Base-by-base conservation (phyloP, 1,284 basidiomycete genomes). In the Sanghuangporus sanghuang region DNA sequence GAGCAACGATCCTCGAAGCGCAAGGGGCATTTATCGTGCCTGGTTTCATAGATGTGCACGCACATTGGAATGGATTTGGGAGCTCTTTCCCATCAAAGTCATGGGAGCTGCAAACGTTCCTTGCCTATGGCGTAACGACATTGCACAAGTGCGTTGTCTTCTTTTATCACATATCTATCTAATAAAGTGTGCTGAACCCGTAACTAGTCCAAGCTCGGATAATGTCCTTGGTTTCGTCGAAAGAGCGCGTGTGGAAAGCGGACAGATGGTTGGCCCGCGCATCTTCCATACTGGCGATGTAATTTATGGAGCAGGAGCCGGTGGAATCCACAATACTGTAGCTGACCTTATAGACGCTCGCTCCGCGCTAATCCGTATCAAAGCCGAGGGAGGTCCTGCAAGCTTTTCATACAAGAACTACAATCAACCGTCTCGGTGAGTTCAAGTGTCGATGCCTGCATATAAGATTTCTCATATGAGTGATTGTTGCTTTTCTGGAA, bases 341-440 rank as follows among this genome's bases (percentile, higher is more conserved):
- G 82, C 79, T 14, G 82, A 82, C 61, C 75, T 81, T 66, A 78
- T 74, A 7, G 86, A 90, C 70, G 88, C 88, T 2, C 74, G 76
- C 63, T 84, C 86, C 61, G 86, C 87, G 0, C 76, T 90, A 23
- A 73, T 81, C 4, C 79, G 88, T 60, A 84, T 90, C 70, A 88
- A 88, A 68, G 85, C 76, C 2, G 88, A 90, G 70, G 88, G 86
- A 49, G 88, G 88, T 1, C 80, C 84, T 9, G 81, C 82, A 0
- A 83, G 80, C 66, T 86, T 85, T 68, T 89, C 87, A 11, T 90
- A 90, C 71, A 90, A 90, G 75, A 90, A 89, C 67, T 90, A 90
- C 69, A 85, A 88, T 64, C 69, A 86, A 14, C 87, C 88, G 18
- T 83, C 82, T 27, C 79, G 85, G 85, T 85, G 67, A 46, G 76